These are phyloP conservation scores for Funneliformis caledonium DNA, from an alignment of 371 early-diverging fungal species.

Conservation along the genomic window DNA sequence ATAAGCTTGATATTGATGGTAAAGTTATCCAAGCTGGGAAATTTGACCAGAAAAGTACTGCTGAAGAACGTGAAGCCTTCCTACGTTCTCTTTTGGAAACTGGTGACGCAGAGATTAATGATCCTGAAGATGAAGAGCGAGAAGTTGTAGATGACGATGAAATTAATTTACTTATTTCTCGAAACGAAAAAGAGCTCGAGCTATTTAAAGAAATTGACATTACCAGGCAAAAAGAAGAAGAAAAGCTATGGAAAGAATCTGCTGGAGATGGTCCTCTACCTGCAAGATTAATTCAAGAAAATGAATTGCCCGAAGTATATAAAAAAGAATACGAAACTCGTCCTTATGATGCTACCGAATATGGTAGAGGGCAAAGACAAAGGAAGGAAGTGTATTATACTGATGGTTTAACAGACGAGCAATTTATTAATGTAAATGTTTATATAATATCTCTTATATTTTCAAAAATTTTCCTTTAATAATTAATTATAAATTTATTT, in stretches of 20 bases:
- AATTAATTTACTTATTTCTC: conserved; percentile 83
- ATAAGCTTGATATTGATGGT: conserved; percentile 96
- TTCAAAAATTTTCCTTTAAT: neutral
- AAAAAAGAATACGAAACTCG: conserved; percentile 61
- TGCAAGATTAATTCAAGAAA: conserved; percentile 82
- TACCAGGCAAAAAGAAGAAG: conserved; percentile 61
- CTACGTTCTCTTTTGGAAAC: conserved; percentile 85
- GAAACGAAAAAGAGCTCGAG: conserved; percentile 75
- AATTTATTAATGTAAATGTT: conserved; percentile 75
- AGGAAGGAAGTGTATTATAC: conserved; percentile 81
- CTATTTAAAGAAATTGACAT: conserved; percentile 76
- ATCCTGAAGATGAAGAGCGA: conserved; percentile 65
- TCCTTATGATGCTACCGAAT: conserved; percentile 58
- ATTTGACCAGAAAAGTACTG: conserved; percentile 95
- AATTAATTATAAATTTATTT: neutral
- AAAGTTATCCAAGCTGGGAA: conserved; percentile 99
- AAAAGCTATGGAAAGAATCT: conserved; percentile 38
- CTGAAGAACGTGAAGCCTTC: conserved; percentile 90
- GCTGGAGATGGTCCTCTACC: conserved; percentile 59
- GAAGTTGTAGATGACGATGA: conserved; percentile 88
- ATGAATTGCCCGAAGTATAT: conserved; percentile 88
- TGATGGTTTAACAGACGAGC: conserved; percentile 94
- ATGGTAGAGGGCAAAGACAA: conserved; percentile 75
- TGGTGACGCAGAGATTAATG: conserved; percentile 64
- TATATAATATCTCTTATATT: neutral